Percentiles rank a stretch among this genome's conserved stretches.
Evolutionary conservation across 2,329 filamentous ascomycete species (phyloP).

Genomic region (Beauveria scarabaeidicola): DNA sequence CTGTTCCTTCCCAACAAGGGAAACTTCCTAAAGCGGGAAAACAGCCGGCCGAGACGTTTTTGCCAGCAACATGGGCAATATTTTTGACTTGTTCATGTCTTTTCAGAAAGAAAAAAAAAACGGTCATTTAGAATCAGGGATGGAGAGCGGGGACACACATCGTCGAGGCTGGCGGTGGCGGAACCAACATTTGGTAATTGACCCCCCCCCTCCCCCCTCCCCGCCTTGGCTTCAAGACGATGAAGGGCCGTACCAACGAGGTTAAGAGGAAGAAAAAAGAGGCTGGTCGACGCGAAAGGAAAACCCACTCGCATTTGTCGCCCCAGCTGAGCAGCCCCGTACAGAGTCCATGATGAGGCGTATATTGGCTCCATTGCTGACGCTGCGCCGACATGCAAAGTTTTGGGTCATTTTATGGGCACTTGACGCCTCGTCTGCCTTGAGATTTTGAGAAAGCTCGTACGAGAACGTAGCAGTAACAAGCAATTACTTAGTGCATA

Average conservation of each 20-base stretch:
- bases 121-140: background rate
- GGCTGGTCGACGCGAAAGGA: background rate
- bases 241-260: background rate
- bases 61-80: background rate
- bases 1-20: background rate
- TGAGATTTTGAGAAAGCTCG: background rate
- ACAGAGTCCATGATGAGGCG: slow-evolving; percentile 3
- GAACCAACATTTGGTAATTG: background rate
- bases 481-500: too few relatives aligned
- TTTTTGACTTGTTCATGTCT: background rate
- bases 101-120: background rate
- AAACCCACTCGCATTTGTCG: background rate
- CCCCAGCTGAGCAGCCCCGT: slow-evolving; percentile 7
- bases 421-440: background rate
- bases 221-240: background rate
- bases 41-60: background rate
- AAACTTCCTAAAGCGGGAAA: slow-evolving; percentile 2
- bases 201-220: background rate
- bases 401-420: background rate
- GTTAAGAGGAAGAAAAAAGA: background rate
- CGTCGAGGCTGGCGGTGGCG: background rate
- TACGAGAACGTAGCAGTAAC: too few relatives aligned
- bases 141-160: background rate
- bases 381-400: background rate
- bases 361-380: background rate